These are phyloP conservation scores for Coniochaeta sp. DNA, from an alignment of 2,329 filamentous ascomycete genomes.

Conservation along the genomic window DNA sequence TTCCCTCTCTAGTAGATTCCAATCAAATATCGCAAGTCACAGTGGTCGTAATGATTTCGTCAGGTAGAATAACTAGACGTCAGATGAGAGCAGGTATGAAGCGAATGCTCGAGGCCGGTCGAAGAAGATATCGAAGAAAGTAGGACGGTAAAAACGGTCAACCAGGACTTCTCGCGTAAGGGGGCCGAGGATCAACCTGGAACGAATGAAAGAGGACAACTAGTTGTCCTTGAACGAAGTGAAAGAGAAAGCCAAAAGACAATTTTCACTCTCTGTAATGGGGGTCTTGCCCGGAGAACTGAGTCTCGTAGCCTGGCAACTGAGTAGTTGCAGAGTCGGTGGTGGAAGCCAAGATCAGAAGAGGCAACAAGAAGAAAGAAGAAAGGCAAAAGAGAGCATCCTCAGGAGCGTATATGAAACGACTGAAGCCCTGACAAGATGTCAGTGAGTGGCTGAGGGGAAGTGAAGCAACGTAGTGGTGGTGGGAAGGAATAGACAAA, in stretches of 20 bases:
- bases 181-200: conserved; percentile 53
- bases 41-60: background rate
- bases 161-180: conserved; percentile 19
- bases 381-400: conserved; percentile 1
- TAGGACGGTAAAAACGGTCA: conserved; percentile 13
- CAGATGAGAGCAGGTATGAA: background rate
- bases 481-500: background rate
- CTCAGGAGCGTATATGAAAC: conserved; percentile 15
- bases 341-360: conserved; percentile 3
- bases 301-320: conserved; percentile 2
- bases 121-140: conserved; percentile 10
- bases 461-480: conserved; percentile 2
- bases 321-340: conserved; percentile 4
- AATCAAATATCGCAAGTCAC: background rate
- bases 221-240: conserved; percentile 15
- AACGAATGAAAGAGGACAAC: conserved; percentile 33
- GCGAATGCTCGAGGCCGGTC: conserved; percentile 6
- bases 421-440: conserved; percentile 8
- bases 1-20: background rate
- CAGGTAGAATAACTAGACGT: background rate
- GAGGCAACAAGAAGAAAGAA: conserved; percentile 9
- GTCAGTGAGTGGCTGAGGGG: conserved; percentile 10
- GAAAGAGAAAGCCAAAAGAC: background rate
- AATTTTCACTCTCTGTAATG: background rate
- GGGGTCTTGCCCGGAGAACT: background rate